Percentiles rank a stretch among this genome's conserved stretches.
These are phyloP conservation scores for Cadophora luteo-olivacea DNA, from an alignment of 2,329 filamentous ascomycete genomes.

Conservation along the genomic window DNA sequence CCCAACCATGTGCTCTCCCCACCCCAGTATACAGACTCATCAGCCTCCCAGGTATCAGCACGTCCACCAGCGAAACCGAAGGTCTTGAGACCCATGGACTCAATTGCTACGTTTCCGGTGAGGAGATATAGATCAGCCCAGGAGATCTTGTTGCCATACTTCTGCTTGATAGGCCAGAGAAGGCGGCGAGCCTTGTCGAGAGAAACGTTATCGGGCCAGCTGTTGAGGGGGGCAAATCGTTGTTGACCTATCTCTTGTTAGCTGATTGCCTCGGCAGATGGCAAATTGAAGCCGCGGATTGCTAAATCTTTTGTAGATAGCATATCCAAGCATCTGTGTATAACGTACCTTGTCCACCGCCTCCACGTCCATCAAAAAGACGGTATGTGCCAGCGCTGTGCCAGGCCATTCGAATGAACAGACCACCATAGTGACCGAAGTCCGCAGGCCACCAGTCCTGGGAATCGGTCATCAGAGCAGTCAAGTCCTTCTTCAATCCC, in stretches of 20 bases:
- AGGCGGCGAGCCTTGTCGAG: constrained; percentile 83
- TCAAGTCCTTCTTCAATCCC: constrained; percentile 75
- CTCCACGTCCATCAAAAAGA: constrained; percentile 75
- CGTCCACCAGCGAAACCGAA: constrained; percentile 78
- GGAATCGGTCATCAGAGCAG: constrained; percentile 76
- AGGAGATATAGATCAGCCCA: constrained; percentile 78
- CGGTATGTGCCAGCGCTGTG: constrained; percentile 82
- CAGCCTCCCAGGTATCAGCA: constrained; percentile 75
- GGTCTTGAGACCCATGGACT: constrained; percentile 77
- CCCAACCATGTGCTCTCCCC: constrained; percentile 77
- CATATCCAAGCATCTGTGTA: not conserved
- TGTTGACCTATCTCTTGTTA: constrained; percentile 59
- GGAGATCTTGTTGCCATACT: constrained; percentile 83
- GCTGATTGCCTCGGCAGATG: not conserved
- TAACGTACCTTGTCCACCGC: constrained; percentile 63
- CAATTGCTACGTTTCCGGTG: constrained; percentile 77
- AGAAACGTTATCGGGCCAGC: constrained; percentile 80
- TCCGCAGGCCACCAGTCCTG: constrained; percentile 85
- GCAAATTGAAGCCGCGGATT: constrained; percentile 40
- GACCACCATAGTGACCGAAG: constrained; percentile 80
- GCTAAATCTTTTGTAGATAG: not conserved
- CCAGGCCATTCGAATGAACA: constrained; percentile 84
- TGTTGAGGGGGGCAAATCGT: constrained; percentile 81
- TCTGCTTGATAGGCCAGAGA: constrained; percentile 83
- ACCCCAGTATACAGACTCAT: constrained; percentile 81